Base-by-base conservation (phyloP, 2,329 filamentous ascomycete species). In the Exophiala lecanii-corni region DNA sequence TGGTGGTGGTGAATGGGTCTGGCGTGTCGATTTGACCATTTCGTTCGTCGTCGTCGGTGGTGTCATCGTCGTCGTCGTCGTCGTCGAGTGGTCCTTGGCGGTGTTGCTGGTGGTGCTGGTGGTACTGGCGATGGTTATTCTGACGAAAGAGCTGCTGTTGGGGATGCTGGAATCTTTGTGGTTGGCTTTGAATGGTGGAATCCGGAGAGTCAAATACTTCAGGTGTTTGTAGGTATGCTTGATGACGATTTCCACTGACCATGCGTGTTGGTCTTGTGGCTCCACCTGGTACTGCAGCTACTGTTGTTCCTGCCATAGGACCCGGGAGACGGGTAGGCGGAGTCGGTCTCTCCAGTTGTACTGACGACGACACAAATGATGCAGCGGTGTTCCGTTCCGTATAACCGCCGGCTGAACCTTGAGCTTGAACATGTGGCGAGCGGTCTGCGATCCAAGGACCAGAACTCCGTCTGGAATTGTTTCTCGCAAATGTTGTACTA, bases 371-470 rank as follows among this genome's bases (percentile, higher is more conserved):
- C n/a, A n/a, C n/a, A n/a, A n/a, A n/a, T n/a, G n/a, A n/a, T n/a
- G n/a, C n/a, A n/a, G n/a, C n/a, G n/a, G n/a, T n/a, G n/a, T n/a
- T n/a, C n/a, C n/a, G n/a, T n/a, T n/a, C n/a, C n/a, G n/a, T n/a
- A n/a, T n/a, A n/a, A n/a, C n/a, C n/a, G n/a, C n/a, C n/a, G n/a
- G n/a, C n/a, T n/a, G n/a, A n/a, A n/a, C n/a, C n/a, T n/a, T 13
- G 13, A 28, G 20, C 18, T 28, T 25, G 36, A 32, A 25, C 18
- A 17, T 36, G 34, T 4, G 36, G 41, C 12, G 47, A 46, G 16
- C 38, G 47, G 2, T 33, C 47, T 13, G 45, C 19, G 9, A 51
- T 48, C 48, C 48, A 51, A 6, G 48, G 41, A 9, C 48, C 45
- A 5, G 45, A 30, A n/a, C 31, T 38, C 35, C 36, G 30, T 5